Evolutionary conservation across 805 yeast genomes (phyloP), one percentile per base, ranked within the genome.

Genomic region (Jamesozyma rosinii): DNA sequence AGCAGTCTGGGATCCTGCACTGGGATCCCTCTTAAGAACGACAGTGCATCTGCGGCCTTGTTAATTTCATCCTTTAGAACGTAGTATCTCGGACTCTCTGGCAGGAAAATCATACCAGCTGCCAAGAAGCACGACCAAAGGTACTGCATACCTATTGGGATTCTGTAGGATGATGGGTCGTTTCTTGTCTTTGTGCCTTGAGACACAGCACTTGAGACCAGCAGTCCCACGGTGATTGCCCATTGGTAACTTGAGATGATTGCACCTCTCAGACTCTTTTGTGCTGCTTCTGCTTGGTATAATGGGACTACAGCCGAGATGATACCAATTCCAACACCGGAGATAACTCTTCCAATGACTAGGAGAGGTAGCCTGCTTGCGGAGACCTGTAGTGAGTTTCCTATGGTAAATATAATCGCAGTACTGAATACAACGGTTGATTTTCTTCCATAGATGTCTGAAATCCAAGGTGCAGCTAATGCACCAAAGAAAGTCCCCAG

Each of bases 71-170:
- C 81, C 51, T 81, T 78, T 53, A 78, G 77, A 11, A 90, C 85
- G 56, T 75, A 79, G 68, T 76, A 89, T 49, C 97, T 71, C 0
- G 97, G 96, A 40, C 90, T 78, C 63, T 89, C 97, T 1, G 97
- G 97, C 29, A 90, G 65, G 37, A 78, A 74, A 35, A 76, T 55
- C 85, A 86, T 80, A 4, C 92, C 92, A 5, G 68, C 49, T 5
- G 82, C 74, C 20, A 86, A 65, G 8, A 78, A 53, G 8, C 71
- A 56, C 0, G 87, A 75, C 85, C 92, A 86, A 4, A 82, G 59
- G 48, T 82, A 77, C 57, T 86, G 95, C 35, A 85, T 61, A 0
- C 83, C 89, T 30, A 84, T 74, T 2, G 94, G 92, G 4, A 85
- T 74, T 48, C 89, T 65, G 58, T 77, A 83, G 20, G 83, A 76